Conservation (phyloP, 2,329 filamentous ascomycete species). For the Penicillium digitatum region DNA sequence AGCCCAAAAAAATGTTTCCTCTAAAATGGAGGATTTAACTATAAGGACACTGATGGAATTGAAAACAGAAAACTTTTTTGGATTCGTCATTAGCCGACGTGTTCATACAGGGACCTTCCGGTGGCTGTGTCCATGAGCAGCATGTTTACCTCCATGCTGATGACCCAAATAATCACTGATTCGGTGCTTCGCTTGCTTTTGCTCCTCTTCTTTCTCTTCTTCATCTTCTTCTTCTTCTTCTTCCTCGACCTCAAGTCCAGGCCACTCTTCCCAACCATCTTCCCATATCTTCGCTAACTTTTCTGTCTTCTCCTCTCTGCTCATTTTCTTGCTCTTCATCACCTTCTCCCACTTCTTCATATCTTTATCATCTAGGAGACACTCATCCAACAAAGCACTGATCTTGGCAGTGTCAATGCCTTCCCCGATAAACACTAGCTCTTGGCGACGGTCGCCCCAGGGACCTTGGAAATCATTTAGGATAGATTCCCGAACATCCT, state of each 20-base stretch:
- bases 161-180: conserved; percentile 31
- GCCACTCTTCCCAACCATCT: conserved; percentile 58
- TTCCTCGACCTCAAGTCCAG: conserved; percentile 43
- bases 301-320: conserved; percentile 43
- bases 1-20: not conserved
- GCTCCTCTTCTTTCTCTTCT: conserved; percentile 23
- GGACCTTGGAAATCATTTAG: conserved; percentile 48
- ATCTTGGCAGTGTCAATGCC: conserved; percentile 54
- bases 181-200: conserved; percentile 27
- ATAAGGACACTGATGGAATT: not conserved
- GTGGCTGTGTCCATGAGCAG: conserved; percentile 17
- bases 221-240: conserved; percentile 29
- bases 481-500: conserved; percentile 48
- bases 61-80: not conserved
- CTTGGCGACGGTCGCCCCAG: conserved; percentile 68
- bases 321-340: conserved; percentile 45
- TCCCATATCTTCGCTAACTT: conserved; percentile 53
- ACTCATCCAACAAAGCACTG: conserved; percentile 54
- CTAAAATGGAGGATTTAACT: too few species aligned
- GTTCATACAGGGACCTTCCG: conserved; percentile 1
- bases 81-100: not conserved
- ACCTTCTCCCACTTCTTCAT: conserved; percentile 53
- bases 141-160: conserved; percentile 15
- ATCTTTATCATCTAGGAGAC: conserved; percentile 60
- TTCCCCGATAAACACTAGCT: conserved; percentile 71